Evolutionary conservation across 179 eudicot genomes (phyloP).

Genomic region (Nepenthes alata): DNA sequence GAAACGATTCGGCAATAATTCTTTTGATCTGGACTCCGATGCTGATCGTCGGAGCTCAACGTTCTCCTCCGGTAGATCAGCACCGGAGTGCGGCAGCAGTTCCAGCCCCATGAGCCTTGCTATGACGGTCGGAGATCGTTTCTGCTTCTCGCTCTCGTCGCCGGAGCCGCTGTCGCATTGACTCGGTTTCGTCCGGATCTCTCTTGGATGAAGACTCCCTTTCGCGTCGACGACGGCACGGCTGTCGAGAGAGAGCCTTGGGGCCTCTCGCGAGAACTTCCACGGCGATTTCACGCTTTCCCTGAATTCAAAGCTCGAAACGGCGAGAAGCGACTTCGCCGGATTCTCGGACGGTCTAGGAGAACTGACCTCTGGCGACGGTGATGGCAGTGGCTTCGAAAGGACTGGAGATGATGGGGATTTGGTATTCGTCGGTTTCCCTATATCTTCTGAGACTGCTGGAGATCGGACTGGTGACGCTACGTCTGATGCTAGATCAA

Average conservation of each 20-base stretch:
- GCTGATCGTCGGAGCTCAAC: conserved; percentile 74
- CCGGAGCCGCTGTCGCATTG: neutral
- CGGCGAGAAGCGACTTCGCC: conserved; percentile 19
- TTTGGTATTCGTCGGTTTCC: conserved; percentile 4
- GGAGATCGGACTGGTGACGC: conserved; percentile 27
- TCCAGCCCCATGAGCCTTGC: conserved; percentile 59
- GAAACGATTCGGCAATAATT: conserved; percentile 37
- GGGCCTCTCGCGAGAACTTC: conserved; percentile 62
- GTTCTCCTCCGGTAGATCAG: conserved; percentile 16
- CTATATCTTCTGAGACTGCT: conserved; percentile 22
- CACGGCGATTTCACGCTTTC: conserved; percentile 37
- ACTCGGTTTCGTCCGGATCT: conserved; percentile 30
- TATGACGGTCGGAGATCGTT: conserved; percentile 70
- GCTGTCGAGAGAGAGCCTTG: conserved; percentile 77
- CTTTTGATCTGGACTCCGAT: conserved; percentile 79
- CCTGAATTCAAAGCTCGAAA: conserved; percentile 27
- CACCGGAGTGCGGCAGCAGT: conserved; percentile 11
- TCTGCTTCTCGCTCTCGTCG: conserved; percentile 29
- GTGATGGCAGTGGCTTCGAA: neutral
- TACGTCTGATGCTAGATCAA: conserved; percentile 28
- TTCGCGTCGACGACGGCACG: conserved; percentile 48
- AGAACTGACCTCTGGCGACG: conserved; percentile 12
- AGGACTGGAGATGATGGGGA: neutral
- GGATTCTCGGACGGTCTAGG: conserved; percentile 12
- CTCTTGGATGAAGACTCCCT: conserved; percentile 55